Conservation (phyloP, 192 early-diverging fungal genomes). For the Podochytrium sp. region DNA sequence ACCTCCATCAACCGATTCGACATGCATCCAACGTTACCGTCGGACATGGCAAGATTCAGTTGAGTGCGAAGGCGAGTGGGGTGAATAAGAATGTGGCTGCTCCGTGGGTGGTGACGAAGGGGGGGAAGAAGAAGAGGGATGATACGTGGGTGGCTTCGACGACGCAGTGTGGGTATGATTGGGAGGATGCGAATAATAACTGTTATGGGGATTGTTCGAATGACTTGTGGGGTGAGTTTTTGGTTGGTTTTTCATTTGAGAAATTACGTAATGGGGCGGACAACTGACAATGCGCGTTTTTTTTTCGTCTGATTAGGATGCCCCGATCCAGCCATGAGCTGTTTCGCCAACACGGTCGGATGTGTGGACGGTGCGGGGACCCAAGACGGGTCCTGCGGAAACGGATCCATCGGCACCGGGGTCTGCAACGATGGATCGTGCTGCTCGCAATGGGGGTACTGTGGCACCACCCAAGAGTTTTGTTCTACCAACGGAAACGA, state of each 20-base stretch:
- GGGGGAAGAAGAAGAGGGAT: background rate
- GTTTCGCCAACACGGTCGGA: background rate
- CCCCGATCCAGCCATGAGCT: background rate
- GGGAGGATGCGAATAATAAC: background rate
- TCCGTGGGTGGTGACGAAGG: background rate
- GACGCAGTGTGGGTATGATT: background rate
- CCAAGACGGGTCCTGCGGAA: background rate
- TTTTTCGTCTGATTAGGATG: background rate
- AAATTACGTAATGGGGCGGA: too few species aligned
- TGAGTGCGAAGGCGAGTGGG: background rate
- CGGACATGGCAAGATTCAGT: background rate
- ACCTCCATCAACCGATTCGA: background rate
- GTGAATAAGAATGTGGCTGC: background rate
- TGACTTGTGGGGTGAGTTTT: background rate
- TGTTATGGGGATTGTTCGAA: background rate
- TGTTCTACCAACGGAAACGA: slow-evolving; percentile 1
- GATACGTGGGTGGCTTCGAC: background rate
- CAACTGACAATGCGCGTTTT: too few species aligned
- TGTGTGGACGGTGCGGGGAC: background rate
- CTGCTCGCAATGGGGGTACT: slow-evolving; percentile 16
- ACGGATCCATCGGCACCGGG: background rate
- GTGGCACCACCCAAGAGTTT: background rate
- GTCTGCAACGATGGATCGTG: background rate
- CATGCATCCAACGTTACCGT: background rate
- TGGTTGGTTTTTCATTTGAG: too few species aligned